phyloP scores from a whole-genome alignment of 495 filamentous ascomycete species.

The Chlorociboria aeruginascens region DNA sequence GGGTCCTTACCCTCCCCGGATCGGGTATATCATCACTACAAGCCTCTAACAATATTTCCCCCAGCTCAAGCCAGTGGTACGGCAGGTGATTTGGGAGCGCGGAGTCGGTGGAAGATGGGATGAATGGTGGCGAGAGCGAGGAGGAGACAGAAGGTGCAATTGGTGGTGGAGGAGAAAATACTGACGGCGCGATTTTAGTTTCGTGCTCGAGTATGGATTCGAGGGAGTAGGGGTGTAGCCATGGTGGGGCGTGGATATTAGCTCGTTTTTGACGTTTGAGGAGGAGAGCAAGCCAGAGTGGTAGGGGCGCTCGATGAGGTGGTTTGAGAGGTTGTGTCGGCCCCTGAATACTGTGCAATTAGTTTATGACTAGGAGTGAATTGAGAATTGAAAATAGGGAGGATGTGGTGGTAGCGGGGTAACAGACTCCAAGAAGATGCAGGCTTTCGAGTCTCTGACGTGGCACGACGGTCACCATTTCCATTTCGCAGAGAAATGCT shows the following conservation, averaged over 20 bases:
- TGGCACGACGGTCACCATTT: constrained; percentile 82
- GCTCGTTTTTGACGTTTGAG: constrained; percentile 91
- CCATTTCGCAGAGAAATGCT: constrained; percentile 95
- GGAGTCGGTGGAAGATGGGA: constrained; percentile 43
- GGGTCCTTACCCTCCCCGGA: constrained; percentile 56
- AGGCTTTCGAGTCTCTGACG: constrained; percentile 82
- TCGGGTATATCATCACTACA: constrained; percentile 77
- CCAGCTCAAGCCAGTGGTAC: constrained; percentile 88
- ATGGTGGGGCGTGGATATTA: constrained; percentile 83
- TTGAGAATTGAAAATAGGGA: background rate
- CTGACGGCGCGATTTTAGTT: constrained; percentile 44
- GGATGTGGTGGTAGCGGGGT: constrained; percentile 17
- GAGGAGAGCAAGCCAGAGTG: constrained; percentile 94
- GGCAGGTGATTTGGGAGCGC: constrained; percentile 59
- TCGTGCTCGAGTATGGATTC: constrained; percentile 66
- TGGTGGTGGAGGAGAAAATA: constrained; percentile 65
- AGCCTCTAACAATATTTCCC: constrained; percentile 70
- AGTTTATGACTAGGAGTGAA: background rate
- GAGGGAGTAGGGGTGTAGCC: constrained; percentile 68
- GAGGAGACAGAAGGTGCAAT: constrained; percentile 8
- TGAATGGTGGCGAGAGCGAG: constrained; percentile 45
- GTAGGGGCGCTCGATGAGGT: constrained; percentile 67
- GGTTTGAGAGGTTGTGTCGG: constrained; percentile 63
- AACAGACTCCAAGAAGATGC: constrained; percentile 68
- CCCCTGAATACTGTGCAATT: constrained; percentile 42